phyloP scores from a whole-genome alignment of 1,284 basidiomycete genomes.

The Trametes pubescens region DNA sequence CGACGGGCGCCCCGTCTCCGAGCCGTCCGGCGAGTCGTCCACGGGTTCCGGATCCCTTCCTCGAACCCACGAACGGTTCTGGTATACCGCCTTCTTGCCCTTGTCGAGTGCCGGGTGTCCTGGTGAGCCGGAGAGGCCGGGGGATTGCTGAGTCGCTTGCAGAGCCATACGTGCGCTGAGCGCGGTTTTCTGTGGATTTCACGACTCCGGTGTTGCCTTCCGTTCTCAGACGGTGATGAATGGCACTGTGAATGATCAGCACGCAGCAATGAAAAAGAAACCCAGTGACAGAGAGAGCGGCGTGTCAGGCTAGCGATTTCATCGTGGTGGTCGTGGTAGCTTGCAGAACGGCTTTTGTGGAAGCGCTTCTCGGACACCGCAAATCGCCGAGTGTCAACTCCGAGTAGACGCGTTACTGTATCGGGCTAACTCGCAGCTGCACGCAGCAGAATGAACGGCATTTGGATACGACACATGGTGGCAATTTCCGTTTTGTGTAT shows the following conservation, averaged over 20 bases:
- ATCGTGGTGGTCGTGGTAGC: constrained; percentile 3
- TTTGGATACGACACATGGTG: neutral
- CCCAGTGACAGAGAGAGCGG: neutral
- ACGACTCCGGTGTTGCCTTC: neutral
- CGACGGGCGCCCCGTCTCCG: constrained; percentile 16
- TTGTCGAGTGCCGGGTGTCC: constrained; percentile 19
- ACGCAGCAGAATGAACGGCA: no score
- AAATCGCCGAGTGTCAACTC: no score
- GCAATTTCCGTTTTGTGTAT: neutral
- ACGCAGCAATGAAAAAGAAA: neutral
- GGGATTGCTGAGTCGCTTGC: constrained; percentile 15
- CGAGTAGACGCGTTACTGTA: neutral
- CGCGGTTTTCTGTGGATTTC: neutral
- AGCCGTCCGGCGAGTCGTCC: constrained; percentile 9
- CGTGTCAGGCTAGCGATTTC: neutral
- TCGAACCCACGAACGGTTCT: constrained; percentile 22
- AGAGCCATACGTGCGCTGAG: constrained; percentile 12
- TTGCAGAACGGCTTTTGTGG: neutral
- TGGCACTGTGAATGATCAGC: neutral
- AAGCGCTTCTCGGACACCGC: neutral
- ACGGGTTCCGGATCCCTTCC: constrained; percentile 10
- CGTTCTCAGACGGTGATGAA: neutral
- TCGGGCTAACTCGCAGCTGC: neutral
- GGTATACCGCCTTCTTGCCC: constrained; percentile 20
- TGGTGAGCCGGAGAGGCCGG: constrained; percentile 16